Base-by-base conservation (phyloP, 2,329 filamentous ascomycete species). In the Diplodia intermedia region DNA sequence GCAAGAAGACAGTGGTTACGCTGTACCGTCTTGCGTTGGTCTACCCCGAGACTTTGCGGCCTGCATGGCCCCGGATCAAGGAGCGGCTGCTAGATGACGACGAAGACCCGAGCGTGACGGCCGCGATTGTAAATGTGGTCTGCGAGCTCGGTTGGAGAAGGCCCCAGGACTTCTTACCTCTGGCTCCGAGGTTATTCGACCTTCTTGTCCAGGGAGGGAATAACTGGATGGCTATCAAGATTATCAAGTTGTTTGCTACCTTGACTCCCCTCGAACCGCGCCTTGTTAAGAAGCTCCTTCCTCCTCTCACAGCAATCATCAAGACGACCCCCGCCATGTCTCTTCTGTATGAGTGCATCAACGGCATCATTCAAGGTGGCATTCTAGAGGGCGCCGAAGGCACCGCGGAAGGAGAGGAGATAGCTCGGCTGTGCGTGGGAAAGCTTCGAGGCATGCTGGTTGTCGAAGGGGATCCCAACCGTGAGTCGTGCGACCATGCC, bases 221-320 rank as follows among this genome's bases (percentile, higher is more conserved):
- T 80, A 99, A 99, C 79, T 99, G 95, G 95, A 98, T 99, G 94
- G 94, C 94, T 69, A 99, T 99, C 77, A 99, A 99, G 79, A 88
- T 99, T 70, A 98, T 99, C 78, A 99, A 99, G 81, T 86, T 99
- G 71, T 99, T 99, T 85, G 94, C 95, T 53, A 96, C 93, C 1
- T 82, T 99, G 70, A 98, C 94, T 2, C 95, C 95, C 0, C 82
- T 98, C 38, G 95, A 99, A 77, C 94, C 95, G 15, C 89, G 95
- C 67, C 84, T 99, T 9, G 91, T 97, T 62, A 92, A 91, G 77
- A 99, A 99, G 78, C 83, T 99, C 18, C 82, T 98, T 36, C 93
- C 94, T 8, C 95, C 95, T 18, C 82, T 99, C 69, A 97, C 93
- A 0, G 93, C 92, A 72, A 90, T 99, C 57, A 98, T 99, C 71